phyloP scores from a whole-genome alignment of 2,329 filamentous ascomycete species.

The Nannizzia gypsea region DNA sequence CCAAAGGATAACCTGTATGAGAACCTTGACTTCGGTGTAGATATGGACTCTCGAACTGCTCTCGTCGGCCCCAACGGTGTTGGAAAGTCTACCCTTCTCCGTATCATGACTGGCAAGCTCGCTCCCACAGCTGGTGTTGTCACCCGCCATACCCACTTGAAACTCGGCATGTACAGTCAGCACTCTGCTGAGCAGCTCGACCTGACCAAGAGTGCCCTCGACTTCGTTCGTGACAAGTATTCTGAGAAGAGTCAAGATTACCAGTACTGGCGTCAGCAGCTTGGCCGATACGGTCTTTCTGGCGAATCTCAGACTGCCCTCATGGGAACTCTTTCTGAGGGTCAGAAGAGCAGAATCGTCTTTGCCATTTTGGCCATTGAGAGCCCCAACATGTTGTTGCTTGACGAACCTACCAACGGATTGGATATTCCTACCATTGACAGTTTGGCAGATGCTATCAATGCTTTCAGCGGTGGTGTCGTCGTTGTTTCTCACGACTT shows the following conservation, averaged over 20 bases:
- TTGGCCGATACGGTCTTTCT: conserved; percentile 83
- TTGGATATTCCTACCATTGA: conserved; percentile 98
- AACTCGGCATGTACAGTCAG: conserved; percentile 95
- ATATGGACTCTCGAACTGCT: conserved; percentile 98
- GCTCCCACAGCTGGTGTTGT: conserved; percentile 72
- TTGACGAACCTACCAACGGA: conserved; percentile 99
- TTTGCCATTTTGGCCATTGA: conserved; percentile 95
- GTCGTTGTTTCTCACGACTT: conserved; percentile 98
- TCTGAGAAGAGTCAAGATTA: conserved; percentile 81
- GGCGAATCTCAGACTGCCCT: conserved; percentile 91
- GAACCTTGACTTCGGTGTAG: conserved; percentile 93
- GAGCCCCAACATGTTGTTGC: conserved; percentile 88
- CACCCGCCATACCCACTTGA: conserved; percentile 90
- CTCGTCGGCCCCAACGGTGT: conserved; percentile 98
- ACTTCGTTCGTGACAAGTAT: conserved; percentile 97
- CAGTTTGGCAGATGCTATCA: conserved; percentile 93
- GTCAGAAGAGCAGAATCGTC: conserved; percentile 95
- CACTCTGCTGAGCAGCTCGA: conserved; percentile 98
- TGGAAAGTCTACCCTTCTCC: conserved; percentile 99
- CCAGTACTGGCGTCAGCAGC: conserved; percentile 98
- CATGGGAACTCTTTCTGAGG: conserved; percentile 96
- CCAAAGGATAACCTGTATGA: conserved; percentile 86
- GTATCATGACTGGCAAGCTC: conserved; percentile 99
- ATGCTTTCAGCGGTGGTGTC: conserved; percentile 89
- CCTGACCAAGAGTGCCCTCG: conserved; percentile 90